Evolutionary conservation across 345 rosid genomes (phyloP).

Genomic region (Populus alba): DNA sequence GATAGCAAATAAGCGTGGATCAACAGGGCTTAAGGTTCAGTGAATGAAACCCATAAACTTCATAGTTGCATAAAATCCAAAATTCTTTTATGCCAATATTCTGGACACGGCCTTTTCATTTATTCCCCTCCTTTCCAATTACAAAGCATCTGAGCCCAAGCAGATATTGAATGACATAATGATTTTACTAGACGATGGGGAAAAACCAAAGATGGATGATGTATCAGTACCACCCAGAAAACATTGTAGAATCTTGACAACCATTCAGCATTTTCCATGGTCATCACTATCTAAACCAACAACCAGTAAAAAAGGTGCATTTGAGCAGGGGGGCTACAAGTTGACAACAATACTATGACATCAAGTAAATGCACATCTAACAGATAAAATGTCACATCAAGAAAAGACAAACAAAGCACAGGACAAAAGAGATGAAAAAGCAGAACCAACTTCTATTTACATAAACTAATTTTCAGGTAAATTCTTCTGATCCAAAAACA

Average conservation of each 20-base stretch:
- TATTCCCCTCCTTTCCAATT: not conserved
- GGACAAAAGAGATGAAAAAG: slow-evolving; percentile 5
- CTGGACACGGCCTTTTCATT: not conserved
- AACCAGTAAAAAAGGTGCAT: not conserved
- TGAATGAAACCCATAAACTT: not conserved
- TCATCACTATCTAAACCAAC: slow-evolving; percentile 4
- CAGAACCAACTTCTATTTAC: slow-evolving; percentile 8
- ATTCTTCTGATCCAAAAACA: not conserved
- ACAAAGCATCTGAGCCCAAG: not conserved
- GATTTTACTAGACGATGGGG: no score
- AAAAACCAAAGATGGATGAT: not conserved
- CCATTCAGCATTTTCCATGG: not conserved
- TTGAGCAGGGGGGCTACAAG: not conserved
- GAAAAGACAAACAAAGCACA: slow-evolving; percentile 7
- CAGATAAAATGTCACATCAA: slow-evolving; percentile 23
- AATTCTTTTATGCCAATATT: not conserved
- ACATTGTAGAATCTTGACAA: not conserved
- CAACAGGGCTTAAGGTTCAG: not conserved
- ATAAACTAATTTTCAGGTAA: not conserved
- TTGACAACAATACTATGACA: slow-evolving; percentile 16
- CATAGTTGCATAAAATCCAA: not conserved
- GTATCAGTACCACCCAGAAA: not conserved
- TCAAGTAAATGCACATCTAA: slow-evolving; percentile 25
- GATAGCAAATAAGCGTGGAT: not conserved
- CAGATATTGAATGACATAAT: not conserved